A percentile compares a stretch with the other conserved stretches of the same genome.
Conservation (phyloP, 768 basidiomycete species). For the Trametes gibbosa region DNA sequence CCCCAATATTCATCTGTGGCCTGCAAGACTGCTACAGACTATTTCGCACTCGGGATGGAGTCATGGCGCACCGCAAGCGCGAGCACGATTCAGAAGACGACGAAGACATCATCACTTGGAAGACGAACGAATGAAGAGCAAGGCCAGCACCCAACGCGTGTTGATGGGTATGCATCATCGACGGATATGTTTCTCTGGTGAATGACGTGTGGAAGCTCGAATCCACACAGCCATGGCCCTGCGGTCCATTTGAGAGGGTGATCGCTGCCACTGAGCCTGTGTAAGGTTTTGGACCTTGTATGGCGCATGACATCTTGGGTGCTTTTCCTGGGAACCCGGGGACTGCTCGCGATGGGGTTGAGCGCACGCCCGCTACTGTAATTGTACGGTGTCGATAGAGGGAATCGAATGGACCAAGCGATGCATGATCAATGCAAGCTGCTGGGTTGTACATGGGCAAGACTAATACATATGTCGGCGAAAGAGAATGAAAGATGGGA, state of each 20-base stretch:
- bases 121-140: constrained; percentile 38
- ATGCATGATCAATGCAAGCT: too few species aligned
- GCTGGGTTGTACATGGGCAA: too few species aligned
- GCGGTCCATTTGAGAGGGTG: not conserved
- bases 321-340: too few species aligned
- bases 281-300: not conserved
- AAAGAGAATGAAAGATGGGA: not conserved
- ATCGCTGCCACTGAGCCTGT: not conserved
- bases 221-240: not conserved
- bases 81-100: constrained; percentile 63
- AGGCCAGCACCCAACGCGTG: too few species aligned
- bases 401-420: too few species aligned
- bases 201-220: not conserved
- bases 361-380: not conserved
- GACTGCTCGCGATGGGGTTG: too few species aligned
- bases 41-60: constrained; percentile 65
- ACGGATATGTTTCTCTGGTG: not conserved
- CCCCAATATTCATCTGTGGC: constrained; percentile 79
- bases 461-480: too few species aligned
- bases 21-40: constrained; percentile 69
- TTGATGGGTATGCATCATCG: not conserved
- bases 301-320: not conserved
- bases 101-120: constrained; percentile 68
- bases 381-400: too few species aligned
- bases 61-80: constrained; percentile 70